Evolutionary conservation across 345 rosid genomes (phyloP).

Genomic region (Camelina neglecta): DNA sequence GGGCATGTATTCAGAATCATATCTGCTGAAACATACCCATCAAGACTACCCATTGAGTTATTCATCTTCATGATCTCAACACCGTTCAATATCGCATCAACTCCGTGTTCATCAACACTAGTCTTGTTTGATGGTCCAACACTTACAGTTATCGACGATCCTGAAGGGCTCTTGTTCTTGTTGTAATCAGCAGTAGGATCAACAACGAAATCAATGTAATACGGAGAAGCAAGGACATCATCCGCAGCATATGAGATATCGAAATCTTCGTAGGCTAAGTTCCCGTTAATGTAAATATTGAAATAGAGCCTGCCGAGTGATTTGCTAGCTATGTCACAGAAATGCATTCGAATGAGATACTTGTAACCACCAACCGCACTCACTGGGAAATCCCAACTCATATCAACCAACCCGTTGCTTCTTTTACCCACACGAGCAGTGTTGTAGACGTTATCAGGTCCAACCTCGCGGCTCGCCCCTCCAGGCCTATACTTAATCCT

Average conservation of each 20-base stretch:
- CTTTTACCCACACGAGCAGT: conserved; percentile 65
- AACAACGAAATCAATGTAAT: conserved; percentile 72
- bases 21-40: conserved; percentile 57
- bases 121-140: conserved; percentile 82
- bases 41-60: conserved; percentile 84
- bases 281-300: conserved; percentile 68
- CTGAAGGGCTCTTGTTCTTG: conserved; percentile 34
- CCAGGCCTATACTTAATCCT: conserved; percentile 67
- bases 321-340: conserved; percentile 81
- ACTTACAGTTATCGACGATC: conserved; percentile 53
- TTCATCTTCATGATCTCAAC: conserved; percentile 93
- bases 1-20: conserved; percentile 60
- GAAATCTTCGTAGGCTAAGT: conserved; percentile 65
- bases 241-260: conserved; percentile 70
- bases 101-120: conserved; percentile 40
- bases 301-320: conserved; percentile 75
- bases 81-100: conserved; percentile 82
- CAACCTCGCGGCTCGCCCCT: conserved; percentile 68
- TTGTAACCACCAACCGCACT: conserved; percentile 37
- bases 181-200: conserved; percentile 41
- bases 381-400: conserved; percentile 78
- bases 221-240: conserved; percentile 72
- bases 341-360: conserved; percentile 84
- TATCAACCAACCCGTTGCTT: conserved; percentile 56
- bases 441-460: conserved; percentile 82